phyloP scores from a whole-genome alignment of 2,329 filamentous ascomycete species.

The Sporothrix phasma region DNA sequence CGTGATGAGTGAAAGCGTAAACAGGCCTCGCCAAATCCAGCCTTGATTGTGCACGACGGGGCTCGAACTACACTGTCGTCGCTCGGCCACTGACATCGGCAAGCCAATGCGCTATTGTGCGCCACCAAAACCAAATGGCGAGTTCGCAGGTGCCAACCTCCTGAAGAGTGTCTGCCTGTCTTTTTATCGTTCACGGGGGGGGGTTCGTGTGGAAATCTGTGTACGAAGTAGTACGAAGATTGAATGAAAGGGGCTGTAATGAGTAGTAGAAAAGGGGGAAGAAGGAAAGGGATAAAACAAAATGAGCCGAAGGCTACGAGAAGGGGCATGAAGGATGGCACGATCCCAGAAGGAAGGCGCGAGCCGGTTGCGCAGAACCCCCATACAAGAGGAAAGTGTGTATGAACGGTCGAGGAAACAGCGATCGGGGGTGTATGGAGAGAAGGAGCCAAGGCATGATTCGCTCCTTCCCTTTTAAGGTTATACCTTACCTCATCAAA shows the following conservation, averaged over 20 bases:
- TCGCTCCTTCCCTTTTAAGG: background rate
- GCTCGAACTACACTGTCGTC: no score
- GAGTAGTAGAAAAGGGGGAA: background rate
- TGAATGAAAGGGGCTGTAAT: background rate
- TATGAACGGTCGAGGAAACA: background rate
- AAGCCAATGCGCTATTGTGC: background rate
- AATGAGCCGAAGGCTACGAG: background rate
- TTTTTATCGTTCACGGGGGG: background rate
- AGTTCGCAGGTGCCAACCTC: background rate
- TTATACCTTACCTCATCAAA: no score
- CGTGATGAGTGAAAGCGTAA: background rate
- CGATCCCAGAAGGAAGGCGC: background rate
- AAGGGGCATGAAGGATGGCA: background rate
- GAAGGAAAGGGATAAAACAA: background rate
- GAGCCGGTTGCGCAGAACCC: background rate
- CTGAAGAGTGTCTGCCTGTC: background rate
- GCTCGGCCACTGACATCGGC: background rate
- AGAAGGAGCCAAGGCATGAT: background rate
- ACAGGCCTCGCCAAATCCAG: background rate
- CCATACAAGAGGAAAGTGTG: background rate
- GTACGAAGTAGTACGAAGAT: background rate
- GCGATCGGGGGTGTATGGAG: background rate
- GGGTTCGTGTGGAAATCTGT: background rate
- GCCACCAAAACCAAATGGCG: background rate
- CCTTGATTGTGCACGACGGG: no score